Base-by-base conservation (phyloP, 225 moss, liverwort and hornwort genomes). In the Bryum argenteum region DNA sequence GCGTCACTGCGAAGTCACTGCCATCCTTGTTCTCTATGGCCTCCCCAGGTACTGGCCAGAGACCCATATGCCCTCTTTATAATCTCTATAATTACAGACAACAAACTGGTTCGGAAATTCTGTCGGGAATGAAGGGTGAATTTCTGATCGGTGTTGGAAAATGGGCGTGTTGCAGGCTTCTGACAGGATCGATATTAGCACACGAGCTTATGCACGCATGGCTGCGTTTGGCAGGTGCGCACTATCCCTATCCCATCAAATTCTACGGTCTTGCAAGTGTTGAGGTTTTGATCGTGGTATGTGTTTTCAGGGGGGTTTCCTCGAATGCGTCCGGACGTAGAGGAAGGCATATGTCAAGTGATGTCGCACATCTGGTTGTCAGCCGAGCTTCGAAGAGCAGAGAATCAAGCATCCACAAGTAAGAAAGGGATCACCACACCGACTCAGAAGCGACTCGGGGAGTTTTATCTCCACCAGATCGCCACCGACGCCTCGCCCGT, bases 171-270 rank as follows among this genome's bases (percentile, higher is more conserved):
- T 69, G 71, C 92, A 92, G 92, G 76, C 58, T 92, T 71, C 76
- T 92, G 19, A 92, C 92, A 67, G 92, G 92, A n/a, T 87, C 90
- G 18, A 92, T 92, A 52, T 19, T 92, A 41, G 90, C 90, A 21
- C 92, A 92, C 60, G 92, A 92, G 80, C 81, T 92, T 68, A 92
- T 92, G 92, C 92, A 92, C 48, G 88, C 87, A 12, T 92, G 92
- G 92, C 76, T 92, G 71, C 88, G 87, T 71, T 78, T 85, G 47
- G 75, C 75, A 60, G 92, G 92, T 92, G 48, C 15, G 59, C 26
- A 71, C 45, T 20, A 48, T 67, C 67, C 67, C 60, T 71, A 69
- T 33, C 33, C 5, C 33, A 33, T 6, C 33, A 33, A 6, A 33
- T 33, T 33, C 33, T 33, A 6, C 7, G 33, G 33, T 6, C 33